phyloP scores from a whole-genome alignment of 331 rosid species.

The Pyrus hybrid region DNA sequence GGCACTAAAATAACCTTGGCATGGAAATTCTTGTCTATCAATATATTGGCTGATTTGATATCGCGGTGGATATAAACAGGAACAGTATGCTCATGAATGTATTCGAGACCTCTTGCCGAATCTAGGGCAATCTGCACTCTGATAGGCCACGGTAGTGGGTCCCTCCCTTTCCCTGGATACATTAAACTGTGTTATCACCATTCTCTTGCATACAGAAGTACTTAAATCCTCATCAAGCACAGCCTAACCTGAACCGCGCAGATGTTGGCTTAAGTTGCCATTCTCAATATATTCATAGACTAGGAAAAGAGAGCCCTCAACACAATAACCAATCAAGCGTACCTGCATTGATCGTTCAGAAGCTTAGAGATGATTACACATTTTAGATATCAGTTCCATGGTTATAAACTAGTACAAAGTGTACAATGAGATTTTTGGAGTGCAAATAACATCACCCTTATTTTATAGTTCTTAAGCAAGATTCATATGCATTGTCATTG shows the following conservation, averaged over 20 bases:
- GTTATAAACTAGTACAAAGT: background rate
- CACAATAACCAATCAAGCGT: slow-evolving; percentile 92
- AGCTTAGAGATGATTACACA: background rate
- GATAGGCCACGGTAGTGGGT: slow-evolving; percentile 70
- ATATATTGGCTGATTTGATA: slow-evolving; percentile 92
- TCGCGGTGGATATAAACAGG: slow-evolving; percentile 97
- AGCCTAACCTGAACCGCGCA: slow-evolving; percentile 77
- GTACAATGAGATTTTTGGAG: background rate
- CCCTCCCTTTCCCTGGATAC: slow-evolving; percentile 41
- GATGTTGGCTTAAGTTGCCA: slow-evolving; percentile 85
- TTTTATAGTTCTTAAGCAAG: background rate
- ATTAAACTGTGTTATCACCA: slow-evolving; percentile 5
- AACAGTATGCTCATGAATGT: slow-evolving; percentile 96
- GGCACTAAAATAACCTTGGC: slow-evolving; percentile 56
- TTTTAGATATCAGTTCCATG: background rate
- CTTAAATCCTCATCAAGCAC: slow-evolving; percentile 9
- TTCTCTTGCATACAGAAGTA: slow-evolving; percentile 5
- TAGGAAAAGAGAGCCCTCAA: slow-evolving; percentile 79
- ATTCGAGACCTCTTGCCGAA: slow-evolving; percentile 98
- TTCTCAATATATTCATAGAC: slow-evolving; percentile 92
- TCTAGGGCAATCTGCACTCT: slow-evolving; percentile 94
- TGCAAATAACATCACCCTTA: background rate
- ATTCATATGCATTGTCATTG: background rate
- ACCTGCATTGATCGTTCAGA: slow-evolving; percentile 40
- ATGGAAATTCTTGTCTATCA: slow-evolving; percentile 71